Conservation (phyloP, 2,329 filamentous ascomycete species). For the Lachnellula subtilissima region DNA sequence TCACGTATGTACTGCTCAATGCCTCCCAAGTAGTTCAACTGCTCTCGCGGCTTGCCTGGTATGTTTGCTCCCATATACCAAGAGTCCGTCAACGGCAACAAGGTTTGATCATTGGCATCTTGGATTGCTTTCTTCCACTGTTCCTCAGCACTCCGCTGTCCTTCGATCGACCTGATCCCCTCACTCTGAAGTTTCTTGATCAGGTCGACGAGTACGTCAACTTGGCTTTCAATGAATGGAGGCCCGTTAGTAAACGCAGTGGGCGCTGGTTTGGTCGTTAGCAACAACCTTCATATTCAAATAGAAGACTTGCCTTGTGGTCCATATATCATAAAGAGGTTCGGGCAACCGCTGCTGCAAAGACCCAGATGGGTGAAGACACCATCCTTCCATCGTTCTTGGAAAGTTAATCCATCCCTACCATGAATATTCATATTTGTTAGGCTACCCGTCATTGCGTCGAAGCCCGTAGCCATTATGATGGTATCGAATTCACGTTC, state of each 20-base stretch:
- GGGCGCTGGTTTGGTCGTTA: slow-evolving; percentile 28
- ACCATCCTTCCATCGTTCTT: slow-evolving; percentile 41
- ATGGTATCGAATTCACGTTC: slow-evolving; percentile 28
- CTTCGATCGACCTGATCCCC: neutral
- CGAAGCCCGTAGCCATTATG: slow-evolving; percentile 34
- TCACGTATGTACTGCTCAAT: no score
- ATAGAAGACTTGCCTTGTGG: slow-evolving; percentile 37
- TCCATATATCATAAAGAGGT: slow-evolving; percentile 51
- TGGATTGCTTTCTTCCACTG: slow-evolving; percentile 43
- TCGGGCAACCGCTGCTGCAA: slow-evolving; percentile 42
- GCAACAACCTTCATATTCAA: no score
- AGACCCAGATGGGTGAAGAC: slow-evolving; percentile 41
- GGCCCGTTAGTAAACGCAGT: slow-evolving; percentile 54
- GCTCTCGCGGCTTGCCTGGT: slow-evolving; percentile 36
- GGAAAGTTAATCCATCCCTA: slow-evolving; percentile 35
- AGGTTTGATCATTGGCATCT: slow-evolving; percentile 35
- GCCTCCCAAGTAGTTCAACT: slow-evolving; percentile 27
- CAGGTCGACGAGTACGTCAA: slow-evolving; percentile 48
- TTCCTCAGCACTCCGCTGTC: slow-evolving; percentile 31
- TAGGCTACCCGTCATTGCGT: slow-evolving; percentile 38
- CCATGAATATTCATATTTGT: slow-evolving; percentile 42
- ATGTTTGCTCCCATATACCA: slow-evolving; percentile 41
- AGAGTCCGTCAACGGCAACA: slow-evolving; percentile 22
- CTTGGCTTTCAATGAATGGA: slow-evolving; percentile 49
- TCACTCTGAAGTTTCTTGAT: slow-evolving; percentile 46